A percentile compares a stretch with the other conserved stretches of the same genome.
phyloP scores from a whole-genome alignment of 805 yeast species.

The Metschnikowia proteae region DNA sequence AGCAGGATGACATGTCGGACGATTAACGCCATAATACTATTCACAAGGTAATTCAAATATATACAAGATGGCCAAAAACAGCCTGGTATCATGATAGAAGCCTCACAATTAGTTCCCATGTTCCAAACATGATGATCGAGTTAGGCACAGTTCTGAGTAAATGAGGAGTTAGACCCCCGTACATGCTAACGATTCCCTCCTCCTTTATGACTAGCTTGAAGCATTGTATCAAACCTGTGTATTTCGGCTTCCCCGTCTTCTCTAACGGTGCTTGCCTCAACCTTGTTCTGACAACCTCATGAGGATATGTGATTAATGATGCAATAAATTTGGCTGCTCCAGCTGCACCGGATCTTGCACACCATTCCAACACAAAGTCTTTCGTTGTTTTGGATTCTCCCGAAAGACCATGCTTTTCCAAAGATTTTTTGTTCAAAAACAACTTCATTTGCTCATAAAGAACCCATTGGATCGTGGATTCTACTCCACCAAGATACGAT shows the following conservation, averaged over 20 bases:
- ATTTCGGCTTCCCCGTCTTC: constrained; percentile 75
- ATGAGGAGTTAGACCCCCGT: constrained; percentile 97
- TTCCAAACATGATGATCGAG: constrained; percentile 97
- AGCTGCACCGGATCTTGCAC: constrained; percentile 95
- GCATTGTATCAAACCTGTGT: constrained; percentile 85
- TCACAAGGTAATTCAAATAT: constrained; percentile 4
- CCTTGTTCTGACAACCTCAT: constrained; percentile 94
- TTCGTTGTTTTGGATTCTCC: constrained; percentile 35
- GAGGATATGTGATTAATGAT: constrained; percentile 90
- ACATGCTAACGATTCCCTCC: constrained; percentile 90
- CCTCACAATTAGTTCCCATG: constrained; percentile 77
- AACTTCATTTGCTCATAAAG: constrained; percentile 91
- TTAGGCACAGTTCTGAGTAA: constrained; percentile 95
- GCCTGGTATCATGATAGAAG: constrained; percentile 20
- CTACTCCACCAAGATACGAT: constrained; percentile 88
- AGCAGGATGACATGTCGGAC: constrained; percentile 10
- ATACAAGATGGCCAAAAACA: constrained; percentile 6
- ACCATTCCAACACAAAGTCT: constrained; percentile 82
- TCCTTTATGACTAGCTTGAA: constrained; percentile 82
- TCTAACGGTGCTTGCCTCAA: constrained; percentile 86
- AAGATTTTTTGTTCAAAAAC: constrained; percentile 52
- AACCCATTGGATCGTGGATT: constrained; percentile 94
- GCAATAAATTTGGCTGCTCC: constrained; percentile 95
- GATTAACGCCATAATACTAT: background rate
- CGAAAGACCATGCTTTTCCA: constrained; percentile 31